phyloP scores from a whole-genome alignment of 108 stramenopile genomes.

The Parietichytrium sp. region DNA sequence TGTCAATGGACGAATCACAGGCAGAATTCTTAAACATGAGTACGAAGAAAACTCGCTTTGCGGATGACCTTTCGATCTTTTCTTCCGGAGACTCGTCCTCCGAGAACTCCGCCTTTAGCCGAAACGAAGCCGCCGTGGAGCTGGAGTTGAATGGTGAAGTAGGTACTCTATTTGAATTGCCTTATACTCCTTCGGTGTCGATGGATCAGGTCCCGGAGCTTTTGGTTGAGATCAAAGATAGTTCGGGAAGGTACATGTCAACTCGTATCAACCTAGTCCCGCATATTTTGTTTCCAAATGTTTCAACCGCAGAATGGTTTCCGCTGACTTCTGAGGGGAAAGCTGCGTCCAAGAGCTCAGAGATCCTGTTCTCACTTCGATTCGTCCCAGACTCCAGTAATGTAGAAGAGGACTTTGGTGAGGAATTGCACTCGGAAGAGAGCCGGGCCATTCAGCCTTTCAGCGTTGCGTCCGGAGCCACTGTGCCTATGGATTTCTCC shows the following conservation, averaged over 20 bases:
- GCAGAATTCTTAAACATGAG: too few relatives aligned
- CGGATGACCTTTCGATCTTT: too few relatives aligned
- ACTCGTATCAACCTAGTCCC: neutral
- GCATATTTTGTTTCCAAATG: slow-evolving; percentile 1
- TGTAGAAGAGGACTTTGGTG: neutral
- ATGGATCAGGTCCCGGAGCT: slow-evolving; percentile 1
- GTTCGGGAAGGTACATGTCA: neutral
- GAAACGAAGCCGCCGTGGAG: too few relatives aligned
- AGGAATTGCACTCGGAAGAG: neutral
- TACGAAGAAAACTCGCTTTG: too few relatives aligned
- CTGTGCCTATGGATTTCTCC: slow-evolving; percentile 18
- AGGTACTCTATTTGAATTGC: too few relatives aligned
- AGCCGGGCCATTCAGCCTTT: neutral
- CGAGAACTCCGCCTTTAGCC: too few relatives aligned
- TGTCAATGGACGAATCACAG: too few relatives aligned
- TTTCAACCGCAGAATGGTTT: neutral
- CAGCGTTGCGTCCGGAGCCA: slow-evolving; percentile 10
- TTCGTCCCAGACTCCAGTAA: too few relatives aligned
- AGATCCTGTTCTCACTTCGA: neutral
- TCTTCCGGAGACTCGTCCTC: too few relatives aligned
- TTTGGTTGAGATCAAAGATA: slow-evolving; percentile 26
- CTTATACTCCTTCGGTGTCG: too few relatives aligned
- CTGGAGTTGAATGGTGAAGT: too few relatives aligned
- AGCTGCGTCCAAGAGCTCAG: neutral
- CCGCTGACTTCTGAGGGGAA: neutral